A percentile compares a stretch with the other conserved stretches of the same genome.
These are phyloP conservation scores for Chloromonas sp. DNA, from an alignment of 163 green algal genomes.

Conservation along the genomic window DNA sequence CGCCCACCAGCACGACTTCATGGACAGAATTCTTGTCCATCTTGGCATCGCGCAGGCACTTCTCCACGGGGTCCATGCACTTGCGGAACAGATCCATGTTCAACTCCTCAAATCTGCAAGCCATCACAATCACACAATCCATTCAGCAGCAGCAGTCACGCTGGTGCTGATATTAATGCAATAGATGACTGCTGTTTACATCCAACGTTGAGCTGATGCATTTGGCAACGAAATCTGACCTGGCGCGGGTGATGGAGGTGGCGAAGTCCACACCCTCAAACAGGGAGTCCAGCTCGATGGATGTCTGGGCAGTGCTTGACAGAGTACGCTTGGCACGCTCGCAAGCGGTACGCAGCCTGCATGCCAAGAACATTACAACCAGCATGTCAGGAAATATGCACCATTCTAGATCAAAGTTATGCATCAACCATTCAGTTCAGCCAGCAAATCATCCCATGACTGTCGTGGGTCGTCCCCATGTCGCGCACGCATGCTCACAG, in stretches of 20 bases:
- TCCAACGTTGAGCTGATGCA: too few species aligned
- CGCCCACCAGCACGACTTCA: constrained; percentile 92
- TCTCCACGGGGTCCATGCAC: constrained; percentile 98
- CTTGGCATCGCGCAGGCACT: constrained; percentile 88
- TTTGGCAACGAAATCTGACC: constrained; percentile 46
- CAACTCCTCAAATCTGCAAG: constrained; percentile 78
- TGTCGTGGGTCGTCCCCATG: too few species aligned
- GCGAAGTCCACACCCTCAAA: constrained; percentile 96
- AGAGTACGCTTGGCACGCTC: constrained; percentile 90
- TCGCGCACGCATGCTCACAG: too few species aligned
- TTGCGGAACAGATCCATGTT: constrained; percentile 88
- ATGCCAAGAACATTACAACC: not conserved
- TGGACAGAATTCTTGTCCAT: constrained; percentile 62
- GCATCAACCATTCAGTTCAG: too few species aligned
- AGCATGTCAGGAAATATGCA: too few species aligned
- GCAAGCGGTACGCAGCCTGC: constrained; percentile 32
- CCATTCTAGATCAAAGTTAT: too few species aligned
- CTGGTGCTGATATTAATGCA: too few species aligned
- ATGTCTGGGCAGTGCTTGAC: constrained; percentile 85
- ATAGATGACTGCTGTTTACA: too few species aligned
- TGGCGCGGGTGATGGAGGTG: constrained; percentile 80
- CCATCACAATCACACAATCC: too few species aligned
- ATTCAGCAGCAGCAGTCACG: too few species aligned
- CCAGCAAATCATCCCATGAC: too few species aligned
- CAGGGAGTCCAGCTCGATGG: constrained; percentile 95